Conservation (phyloP, 441 rosid species). For the Omphalea diandra region DNA sequence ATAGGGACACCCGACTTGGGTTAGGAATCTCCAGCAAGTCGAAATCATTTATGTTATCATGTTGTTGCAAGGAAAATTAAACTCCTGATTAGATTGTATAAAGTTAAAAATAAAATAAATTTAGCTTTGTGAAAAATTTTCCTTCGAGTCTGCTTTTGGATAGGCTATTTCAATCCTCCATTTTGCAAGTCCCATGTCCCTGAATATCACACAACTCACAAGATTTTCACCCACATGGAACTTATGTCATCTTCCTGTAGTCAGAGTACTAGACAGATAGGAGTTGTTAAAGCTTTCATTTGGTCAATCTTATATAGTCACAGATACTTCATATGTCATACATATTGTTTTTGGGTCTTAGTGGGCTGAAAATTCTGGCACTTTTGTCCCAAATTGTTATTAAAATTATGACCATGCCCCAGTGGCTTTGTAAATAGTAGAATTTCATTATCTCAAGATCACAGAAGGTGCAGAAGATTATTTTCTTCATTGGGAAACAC, state of each 20-base stretch:
- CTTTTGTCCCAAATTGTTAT: background rate
- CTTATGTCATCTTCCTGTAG: background rate
- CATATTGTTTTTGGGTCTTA: background rate
- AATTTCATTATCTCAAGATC: background rate
- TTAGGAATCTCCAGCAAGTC: background rate
- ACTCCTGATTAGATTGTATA: background rate
- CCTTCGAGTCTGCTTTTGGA: background rate
- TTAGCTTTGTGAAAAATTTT: background rate
- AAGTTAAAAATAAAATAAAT: background rate
- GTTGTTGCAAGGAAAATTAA: background rate
- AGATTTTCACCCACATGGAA: no score
- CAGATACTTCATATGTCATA: background rate
- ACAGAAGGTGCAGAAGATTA: background rate
- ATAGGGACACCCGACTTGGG: background rate
- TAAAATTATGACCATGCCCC: background rate
- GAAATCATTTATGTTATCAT: background rate
- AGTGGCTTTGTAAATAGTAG: background rate
- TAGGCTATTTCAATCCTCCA: background rate
- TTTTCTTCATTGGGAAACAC: constrained; percentile 2
- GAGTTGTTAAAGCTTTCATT: background rate
- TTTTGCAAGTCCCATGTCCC: background rate
- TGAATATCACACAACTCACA: no score
- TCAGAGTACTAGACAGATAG: background rate
- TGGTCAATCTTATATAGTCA: background rate
- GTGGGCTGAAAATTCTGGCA: background rate